These are phyloP conservation scores for Pleurotus platypus DNA, from an alignment of 768 basidiomycete genomes.

Conservation along the genomic window DNA sequence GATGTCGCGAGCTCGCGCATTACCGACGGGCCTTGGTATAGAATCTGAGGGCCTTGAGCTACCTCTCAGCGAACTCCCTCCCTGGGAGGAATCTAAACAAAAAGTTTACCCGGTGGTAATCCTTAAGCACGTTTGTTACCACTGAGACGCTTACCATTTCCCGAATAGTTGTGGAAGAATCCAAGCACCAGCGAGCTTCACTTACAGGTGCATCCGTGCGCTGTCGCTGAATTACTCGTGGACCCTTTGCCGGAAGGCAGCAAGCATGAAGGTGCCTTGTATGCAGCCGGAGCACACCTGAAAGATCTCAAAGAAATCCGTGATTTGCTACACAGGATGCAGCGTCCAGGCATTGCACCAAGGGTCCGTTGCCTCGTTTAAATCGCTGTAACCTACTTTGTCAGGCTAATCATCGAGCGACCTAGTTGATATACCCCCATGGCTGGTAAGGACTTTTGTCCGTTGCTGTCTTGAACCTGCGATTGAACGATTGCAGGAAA, in stretches of 20 bases:
- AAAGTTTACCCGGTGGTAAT: slow-evolving; percentile 65
- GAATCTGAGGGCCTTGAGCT: slow-evolving; percentile 75
- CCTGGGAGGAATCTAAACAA: slow-evolving; percentile 73
- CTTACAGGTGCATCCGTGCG: slow-evolving; percentile 89
- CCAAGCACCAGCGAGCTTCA: slow-evolving; percentile 79
- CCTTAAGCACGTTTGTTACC: slow-evolving; percentile 22
- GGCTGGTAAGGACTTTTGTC: slow-evolving; percentile 54
- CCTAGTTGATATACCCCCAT: slow-evolving; percentile 79
- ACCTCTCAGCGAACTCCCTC: slow-evolving; percentile 60
- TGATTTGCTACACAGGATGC: slow-evolving; percentile 77
- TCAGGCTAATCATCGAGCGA: neutral
- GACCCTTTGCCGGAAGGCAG: slow-evolving; percentile 69
- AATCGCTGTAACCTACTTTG: neutral
- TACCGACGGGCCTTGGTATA: slow-evolving; percentile 80
- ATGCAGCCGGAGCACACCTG: slow-evolving; percentile 78
- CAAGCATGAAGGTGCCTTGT: slow-evolving; percentile 59
- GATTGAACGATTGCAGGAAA: slow-evolving; percentile 19
- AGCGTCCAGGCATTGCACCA: slow-evolving; percentile 86
- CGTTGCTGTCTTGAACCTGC: too few species aligned
- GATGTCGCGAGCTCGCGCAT: slow-evolving; percentile 77
- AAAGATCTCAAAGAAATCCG: slow-evolving; percentile 72
- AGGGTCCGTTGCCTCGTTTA: slow-evolving; percentile 34
- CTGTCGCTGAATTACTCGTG: slow-evolving; percentile 60
- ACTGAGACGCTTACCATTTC: neutral
- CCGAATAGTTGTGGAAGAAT: slow-evolving; percentile 82